Evolutionary conservation across 1,284 basidiomycete genomes (phyloP), one percentile per base, ranked within the genome.

Genomic region (Mrakiaceae sp.): DNA sequence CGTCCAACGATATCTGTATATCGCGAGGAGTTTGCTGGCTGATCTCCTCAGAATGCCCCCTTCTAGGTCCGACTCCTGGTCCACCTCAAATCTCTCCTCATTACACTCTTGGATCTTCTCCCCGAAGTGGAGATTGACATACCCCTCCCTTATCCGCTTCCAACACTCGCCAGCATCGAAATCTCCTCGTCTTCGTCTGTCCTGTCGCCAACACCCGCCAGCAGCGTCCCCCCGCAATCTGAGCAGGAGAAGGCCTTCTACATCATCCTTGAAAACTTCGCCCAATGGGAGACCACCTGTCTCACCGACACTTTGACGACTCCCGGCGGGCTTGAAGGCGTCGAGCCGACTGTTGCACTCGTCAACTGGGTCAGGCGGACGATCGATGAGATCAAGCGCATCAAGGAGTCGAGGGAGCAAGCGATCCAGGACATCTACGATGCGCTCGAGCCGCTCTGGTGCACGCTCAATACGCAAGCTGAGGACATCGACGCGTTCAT

Each of bases 401-500:
- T 83, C 61, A 90, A 89, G 73, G 79, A 80, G 47, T 78, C 80
- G 44, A 80, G 89, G 12, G 88, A 90, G 71, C 75, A 81, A 3
- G 83, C 84, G 68, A 92, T 93, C 49, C 90, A 93, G 72, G 80
- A 83, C 1, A 85, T 91, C 80, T 93, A 90, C 71, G 89, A 93
- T 73, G 84, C 89, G 68, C 80, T 93, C 0, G 90, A 90, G 71
- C 82, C 82, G 0, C 79, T 93, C 3, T 93, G 90, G 90, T 81
- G 81, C 63, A 78, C 88, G 65, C 79, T 92, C 63, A 89, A 87
- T 12, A 84, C 91, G 3, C 71, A 79, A 0, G 86, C 89, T 48
- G 74, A 72, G 0, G 85, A 85, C 60, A 89, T 90, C 81, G 87
- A 92, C 69, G 82, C 79, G 9, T 93, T 93, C 72, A 86, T 92